These are phyloP conservation scores for Penicillium sp. DNA, from an alignment of 2,329 filamentous ascomycete genomes.

Conservation along the genomic window DNA sequence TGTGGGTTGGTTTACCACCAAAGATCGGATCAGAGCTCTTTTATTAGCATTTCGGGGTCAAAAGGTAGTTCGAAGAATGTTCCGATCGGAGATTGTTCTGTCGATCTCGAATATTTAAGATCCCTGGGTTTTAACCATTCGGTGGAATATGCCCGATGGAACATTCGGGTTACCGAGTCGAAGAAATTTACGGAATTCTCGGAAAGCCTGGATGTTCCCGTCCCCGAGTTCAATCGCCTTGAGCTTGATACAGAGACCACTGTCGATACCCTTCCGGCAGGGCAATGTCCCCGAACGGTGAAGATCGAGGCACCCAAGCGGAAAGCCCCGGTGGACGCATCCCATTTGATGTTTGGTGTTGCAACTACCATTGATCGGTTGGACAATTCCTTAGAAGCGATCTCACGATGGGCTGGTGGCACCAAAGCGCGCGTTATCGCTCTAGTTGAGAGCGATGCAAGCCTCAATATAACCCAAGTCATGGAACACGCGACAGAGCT, in stretches of 20 bases:
- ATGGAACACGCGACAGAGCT: slow-evolving; percentile 25
- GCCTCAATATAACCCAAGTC: slow-evolving; percentile 16
- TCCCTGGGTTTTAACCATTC: background rate
- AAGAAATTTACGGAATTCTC: slow-evolving; percentile 2
- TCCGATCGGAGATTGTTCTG: background rate
- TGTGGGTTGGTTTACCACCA: background rate
- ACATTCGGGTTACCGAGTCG: slow-evolving; percentile 5
- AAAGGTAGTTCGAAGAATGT: background rate
- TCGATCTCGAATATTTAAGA: background rate
- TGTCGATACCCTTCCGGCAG: background rate
- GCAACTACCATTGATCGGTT: slow-evolving; percentile 52
- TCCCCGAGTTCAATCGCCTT: background rate
- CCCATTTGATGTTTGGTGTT: slow-evolving; percentile 54
- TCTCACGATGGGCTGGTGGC: slow-evolving; percentile 52
- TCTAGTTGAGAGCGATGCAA: slow-evolving; percentile 41
- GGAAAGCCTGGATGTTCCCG: background rate
- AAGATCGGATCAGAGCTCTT: background rate
- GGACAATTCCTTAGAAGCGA: slow-evolving; percentile 27
- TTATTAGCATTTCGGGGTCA: background rate
- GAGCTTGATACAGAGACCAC: background rate
- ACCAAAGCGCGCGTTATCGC: slow-evolving; percentile 51
- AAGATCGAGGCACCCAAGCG: slow-evolving; percentile 18
- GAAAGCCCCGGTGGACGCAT: slow-evolving; percentile 32
- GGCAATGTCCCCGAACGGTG: slow-evolving; percentile 12
- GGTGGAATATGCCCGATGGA: slow-evolving; percentile 7